These are phyloP conservation scores for Anisodus tanguticus DNA, from an alignment of 257 asterid species.

Conservation along the genomic window DNA sequence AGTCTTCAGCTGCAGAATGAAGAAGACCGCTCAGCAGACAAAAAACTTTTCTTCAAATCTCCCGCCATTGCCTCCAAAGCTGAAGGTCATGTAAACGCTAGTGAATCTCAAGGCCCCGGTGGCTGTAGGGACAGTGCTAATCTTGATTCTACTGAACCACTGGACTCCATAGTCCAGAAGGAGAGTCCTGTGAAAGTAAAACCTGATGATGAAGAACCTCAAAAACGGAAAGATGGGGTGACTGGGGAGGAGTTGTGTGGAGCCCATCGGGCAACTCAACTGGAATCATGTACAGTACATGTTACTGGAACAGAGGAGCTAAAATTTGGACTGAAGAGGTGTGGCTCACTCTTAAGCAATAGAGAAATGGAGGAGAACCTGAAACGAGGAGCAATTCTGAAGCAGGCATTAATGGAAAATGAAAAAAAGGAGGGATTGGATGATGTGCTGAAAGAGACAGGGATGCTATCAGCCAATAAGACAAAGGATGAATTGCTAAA, in stretches of 20 bases:
- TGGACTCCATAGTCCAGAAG: conserved; percentile 23
- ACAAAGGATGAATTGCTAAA: conserved; percentile 42
- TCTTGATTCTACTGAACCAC: conserved; percentile 23
- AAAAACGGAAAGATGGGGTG: conserved; percentile 34
- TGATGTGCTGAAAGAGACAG: conserved; percentile 39
- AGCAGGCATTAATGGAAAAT: conserved; percentile 24
- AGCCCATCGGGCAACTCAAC: neutral
- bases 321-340: conserved; percentile 38
- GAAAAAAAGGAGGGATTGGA: conserved; percentile 36
- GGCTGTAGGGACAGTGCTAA: conserved; percentile 17
- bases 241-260: conserved; percentile 37
- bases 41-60: conserved; percentile 8
- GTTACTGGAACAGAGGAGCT: conserved; percentile 39
- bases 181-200: conserved; percentile 27
- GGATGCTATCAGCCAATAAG: conserved; percentile 38
- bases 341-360: conserved; percentile 25
- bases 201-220: conserved; percentile 40
- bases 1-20: conserved; percentile 24
- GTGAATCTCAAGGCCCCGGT: conserved; percentile 22
- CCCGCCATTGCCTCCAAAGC: neutral
- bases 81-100: conserved; percentile 1
- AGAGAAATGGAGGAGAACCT: conserved; percentile 29
- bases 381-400: conserved; percentile 22
- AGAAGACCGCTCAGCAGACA: neutral
- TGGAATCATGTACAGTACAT: conserved; percentile 26